phyloP scores from a whole-genome alignment of 2,329 filamentous ascomycete species.

The Cylindrodendrum hubeiense region DNA sequence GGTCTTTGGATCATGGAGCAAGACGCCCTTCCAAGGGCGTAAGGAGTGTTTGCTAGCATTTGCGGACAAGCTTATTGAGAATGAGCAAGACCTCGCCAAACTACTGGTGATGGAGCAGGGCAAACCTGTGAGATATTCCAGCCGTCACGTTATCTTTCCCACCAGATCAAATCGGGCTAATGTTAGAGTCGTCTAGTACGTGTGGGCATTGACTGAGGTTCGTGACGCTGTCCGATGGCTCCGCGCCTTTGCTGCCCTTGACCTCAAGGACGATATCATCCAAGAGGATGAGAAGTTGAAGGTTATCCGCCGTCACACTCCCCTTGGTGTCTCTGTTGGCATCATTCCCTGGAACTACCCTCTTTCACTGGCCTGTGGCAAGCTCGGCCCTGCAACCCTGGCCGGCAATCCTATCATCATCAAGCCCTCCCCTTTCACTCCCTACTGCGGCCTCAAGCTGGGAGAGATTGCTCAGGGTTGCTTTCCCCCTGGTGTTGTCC shows the following conservation, averaged over 20 bases:
- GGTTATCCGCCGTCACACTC: background rate
- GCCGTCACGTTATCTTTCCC: too few species aligned
- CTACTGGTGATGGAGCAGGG: slow-evolving; percentile 46
- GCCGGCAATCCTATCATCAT: background rate
- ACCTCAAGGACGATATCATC: too few species aligned
- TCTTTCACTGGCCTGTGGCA: background rate
- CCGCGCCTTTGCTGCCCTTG: too few species aligned
- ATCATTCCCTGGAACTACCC: background rate
- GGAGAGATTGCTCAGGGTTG: background rate
- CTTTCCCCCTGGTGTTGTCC: background rate
- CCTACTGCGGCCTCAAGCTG: background rate
- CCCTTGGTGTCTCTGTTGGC: background rate
- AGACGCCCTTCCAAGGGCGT: slow-evolving; percentile 39
- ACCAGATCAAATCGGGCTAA: too few species aligned
- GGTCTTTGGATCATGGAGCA: slow-evolving; percentile 46
- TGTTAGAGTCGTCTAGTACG: too few species aligned
- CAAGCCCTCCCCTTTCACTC: background rate
- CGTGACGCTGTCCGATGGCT: too few species aligned
- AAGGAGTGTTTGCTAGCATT: slow-evolving; percentile 36
- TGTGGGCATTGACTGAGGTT: too few species aligned
- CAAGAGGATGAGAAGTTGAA: background rate
- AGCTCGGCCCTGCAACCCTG: background rate
- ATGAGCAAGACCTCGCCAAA: slow-evolving; percentile 35
- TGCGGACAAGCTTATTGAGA: slow-evolving; percentile 41
- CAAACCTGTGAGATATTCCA: slow-evolving; percentile 47